Conservation (phyloP, 805 yeast genomes). For the Tetrapisispora iriomotensis region DNA sequence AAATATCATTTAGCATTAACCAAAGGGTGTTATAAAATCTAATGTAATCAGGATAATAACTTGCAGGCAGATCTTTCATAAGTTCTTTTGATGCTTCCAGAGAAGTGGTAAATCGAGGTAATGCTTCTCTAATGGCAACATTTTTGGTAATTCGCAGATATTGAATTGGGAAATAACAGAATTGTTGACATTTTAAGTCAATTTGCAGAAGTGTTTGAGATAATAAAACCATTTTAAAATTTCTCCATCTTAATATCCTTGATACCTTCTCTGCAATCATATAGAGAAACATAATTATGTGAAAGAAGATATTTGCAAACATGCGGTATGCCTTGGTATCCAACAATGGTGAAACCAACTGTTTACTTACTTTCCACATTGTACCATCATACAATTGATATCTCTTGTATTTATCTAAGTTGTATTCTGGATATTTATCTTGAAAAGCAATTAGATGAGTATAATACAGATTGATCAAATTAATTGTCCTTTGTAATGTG, state of each 20-base stretch:
- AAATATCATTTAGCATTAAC: conserved; percentile 74
- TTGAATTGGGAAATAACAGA: conserved; percentile 72
- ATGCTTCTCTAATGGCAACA: conserved; percentile 5
- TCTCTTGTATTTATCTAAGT: not conserved
- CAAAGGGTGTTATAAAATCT: conserved; percentile 79
- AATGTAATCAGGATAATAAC: conserved; percentile 54
- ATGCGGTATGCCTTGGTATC: not conserved
- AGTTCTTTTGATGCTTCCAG: conserved; percentile 10
- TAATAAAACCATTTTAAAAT: conserved; percentile 15
- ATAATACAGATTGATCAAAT: conserved; percentile 18
- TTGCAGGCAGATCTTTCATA: conserved; percentile 29
- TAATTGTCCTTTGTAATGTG: conserved; percentile 11
- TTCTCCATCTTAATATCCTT: conserved; percentile 10
- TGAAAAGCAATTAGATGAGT: conserved; percentile 14
- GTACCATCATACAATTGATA: not conserved
- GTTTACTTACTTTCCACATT: not conserved
- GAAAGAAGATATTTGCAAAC: conserved; percentile 1
- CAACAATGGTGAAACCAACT: not conserved
- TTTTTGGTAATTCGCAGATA: conserved; percentile 41
- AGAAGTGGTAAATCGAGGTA: conserved; percentile 10
- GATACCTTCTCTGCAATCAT: conserved; percentile 13
- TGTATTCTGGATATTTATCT: conserved; percentile 7
- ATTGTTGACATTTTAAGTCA: conserved; percentile 65
- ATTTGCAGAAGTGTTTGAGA: conserved; percentile 70
- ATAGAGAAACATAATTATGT: conserved; percentile 7